Percentiles rank a stretch among this genome's conserved stretches.
Evolutionary conservation across 352 stramenopile species (phyloP).

Genomic region (Pythium phragmiticola): DNA sequence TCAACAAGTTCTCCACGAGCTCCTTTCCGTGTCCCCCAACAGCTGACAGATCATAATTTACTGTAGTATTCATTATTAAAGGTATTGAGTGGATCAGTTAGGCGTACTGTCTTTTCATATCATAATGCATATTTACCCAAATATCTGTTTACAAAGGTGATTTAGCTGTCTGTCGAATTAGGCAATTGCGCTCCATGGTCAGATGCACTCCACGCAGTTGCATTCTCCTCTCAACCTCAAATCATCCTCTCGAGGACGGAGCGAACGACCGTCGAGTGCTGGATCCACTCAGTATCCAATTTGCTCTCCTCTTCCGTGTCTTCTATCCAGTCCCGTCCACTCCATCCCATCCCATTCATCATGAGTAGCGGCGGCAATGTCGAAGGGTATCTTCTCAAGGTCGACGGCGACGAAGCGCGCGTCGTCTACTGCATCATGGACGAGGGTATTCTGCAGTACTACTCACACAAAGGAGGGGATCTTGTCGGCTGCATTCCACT

Average conservation of each 20-base stretch:
- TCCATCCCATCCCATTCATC: conserved; percentile 10
- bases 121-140: too few relatives aligned
- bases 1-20: neutral
- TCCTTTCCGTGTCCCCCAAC: neutral
- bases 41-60: conserved; percentile 16
- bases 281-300: conserved; percentile 7
- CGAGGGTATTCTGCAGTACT: conserved; percentile 80
- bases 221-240: neutral
- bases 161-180: too few relatives aligned
- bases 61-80: neutral
- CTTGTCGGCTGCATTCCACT: conserved; percentile 63
- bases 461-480: conserved; percentile 64
- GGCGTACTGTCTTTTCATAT: too few relatives aligned
- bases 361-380: conserved; percentile 67
- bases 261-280: neutral
- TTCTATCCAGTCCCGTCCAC: neutral
- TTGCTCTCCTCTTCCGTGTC: neutral
- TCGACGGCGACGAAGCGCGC: conserved; percentile 51
- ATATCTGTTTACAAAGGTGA: too few relatives aligned
- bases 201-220: too few relatives aligned
- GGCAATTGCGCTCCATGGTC: too few relatives aligned
- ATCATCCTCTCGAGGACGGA: too few relatives aligned
- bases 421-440: conserved; percentile 87
- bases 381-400: conserved; percentile 80
- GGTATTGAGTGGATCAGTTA: neutral